Evolutionary conservation across 2,329 filamentous ascomycete species (phyloP).

Genomic region (Pseudopithomyces maydicus): DNA sequence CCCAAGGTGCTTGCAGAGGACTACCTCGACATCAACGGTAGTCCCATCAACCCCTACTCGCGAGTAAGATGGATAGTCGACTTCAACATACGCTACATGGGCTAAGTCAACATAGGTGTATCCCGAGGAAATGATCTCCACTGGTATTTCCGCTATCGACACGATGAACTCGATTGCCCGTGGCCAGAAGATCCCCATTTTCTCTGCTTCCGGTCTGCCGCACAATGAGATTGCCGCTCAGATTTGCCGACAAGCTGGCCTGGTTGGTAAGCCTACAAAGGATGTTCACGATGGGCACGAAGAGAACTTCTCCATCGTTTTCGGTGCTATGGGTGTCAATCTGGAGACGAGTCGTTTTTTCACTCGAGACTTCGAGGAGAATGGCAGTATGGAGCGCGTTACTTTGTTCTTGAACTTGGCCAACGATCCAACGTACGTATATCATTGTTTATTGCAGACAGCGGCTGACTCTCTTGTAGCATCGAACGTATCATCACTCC

Average conservation of each 20-base stretch:
- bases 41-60: conserved; percentile 97
- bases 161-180: conserved; percentile 93
- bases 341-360: conserved; percentile 99
- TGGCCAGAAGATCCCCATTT: conserved; percentile 99
- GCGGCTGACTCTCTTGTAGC: conserved; percentile 52
- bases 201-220: conserved; percentile 95
- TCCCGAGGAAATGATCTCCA: conserved; percentile 99
- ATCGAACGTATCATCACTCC: conserved; percentile 99
- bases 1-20: conserved; percentile 98
- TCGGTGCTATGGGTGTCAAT: conserved; percentile 99
- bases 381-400: conserved; percentile 95
- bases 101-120: conserved; percentile 70
- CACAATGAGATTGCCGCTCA: conserved; percentile 99
- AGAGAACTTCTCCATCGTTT: conserved; percentile 99
- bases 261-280: conserved; percentile 93
- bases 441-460: conserved; percentile 1
- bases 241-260: conserved; percentile 94
- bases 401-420: conserved; percentile 99
- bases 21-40: conserved; percentile 98
- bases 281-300: conserved; percentile 95
- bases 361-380: conserved; percentile 98
- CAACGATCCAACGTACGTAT: conserved; percentile 90
- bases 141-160: conserved; percentile 98
- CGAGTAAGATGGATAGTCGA: conserved; percentile 66
- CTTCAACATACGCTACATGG: conserved; percentile 18